Conservation (phyloP, 768 basidiomycete species). For the Lactarius indigo region DNA sequence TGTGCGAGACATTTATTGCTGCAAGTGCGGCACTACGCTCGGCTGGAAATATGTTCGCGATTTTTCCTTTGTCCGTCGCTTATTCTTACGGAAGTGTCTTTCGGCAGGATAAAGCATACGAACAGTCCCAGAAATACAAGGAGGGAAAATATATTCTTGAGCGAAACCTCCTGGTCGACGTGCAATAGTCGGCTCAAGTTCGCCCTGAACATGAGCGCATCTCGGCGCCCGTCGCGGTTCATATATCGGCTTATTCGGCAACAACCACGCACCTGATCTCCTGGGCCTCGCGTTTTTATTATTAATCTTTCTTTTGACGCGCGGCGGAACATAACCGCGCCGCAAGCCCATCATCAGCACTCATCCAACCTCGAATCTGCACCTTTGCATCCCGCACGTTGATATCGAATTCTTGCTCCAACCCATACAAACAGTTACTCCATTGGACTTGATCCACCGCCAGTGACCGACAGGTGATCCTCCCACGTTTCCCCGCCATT, state of each 20-base stretch:
- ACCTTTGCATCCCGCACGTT: conserved; percentile 24
- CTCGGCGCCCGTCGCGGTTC: conserved; percentile 20
- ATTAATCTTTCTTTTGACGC: conserved; percentile 2
- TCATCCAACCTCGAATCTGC: conserved; percentile 19
- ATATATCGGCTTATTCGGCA: conserved; percentile 20
- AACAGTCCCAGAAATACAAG: conserved; percentile 91
- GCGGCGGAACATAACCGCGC: conserved; percentile 14
- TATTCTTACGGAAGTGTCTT: conserved; percentile 9
- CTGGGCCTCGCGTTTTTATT: conserved; percentile 17
- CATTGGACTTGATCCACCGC: conserved; percentile 2
- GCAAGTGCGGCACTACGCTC: conserved; percentile 79
- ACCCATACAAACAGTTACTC: not conserved
- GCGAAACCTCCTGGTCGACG: conserved; percentile 82
- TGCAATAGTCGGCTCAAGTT: conserved; percentile 52
- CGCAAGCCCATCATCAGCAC: conserved; percentile 12
- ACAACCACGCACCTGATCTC: conserved; percentile 16
- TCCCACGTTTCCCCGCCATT: conserved; percentile 7
- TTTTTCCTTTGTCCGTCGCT: conserved; percentile 2
- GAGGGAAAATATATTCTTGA: conserved; percentile 99
- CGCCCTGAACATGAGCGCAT: conserved; percentile 3
- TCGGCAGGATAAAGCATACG: conserved; percentile 84
- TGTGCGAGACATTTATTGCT: conserved; percentile 92
- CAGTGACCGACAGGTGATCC: not conserved
- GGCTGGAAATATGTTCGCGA: conserved; percentile 97
- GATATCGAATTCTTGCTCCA: conserved; percentile 14